A percentile compares a stretch with the other conserved stretches of the same genome.
These are phyloP conservation scores for Aspergillus kassunensis DNA, from an alignment of 495 filamentous ascomycete species.

Conservation along the genomic window DNA sequence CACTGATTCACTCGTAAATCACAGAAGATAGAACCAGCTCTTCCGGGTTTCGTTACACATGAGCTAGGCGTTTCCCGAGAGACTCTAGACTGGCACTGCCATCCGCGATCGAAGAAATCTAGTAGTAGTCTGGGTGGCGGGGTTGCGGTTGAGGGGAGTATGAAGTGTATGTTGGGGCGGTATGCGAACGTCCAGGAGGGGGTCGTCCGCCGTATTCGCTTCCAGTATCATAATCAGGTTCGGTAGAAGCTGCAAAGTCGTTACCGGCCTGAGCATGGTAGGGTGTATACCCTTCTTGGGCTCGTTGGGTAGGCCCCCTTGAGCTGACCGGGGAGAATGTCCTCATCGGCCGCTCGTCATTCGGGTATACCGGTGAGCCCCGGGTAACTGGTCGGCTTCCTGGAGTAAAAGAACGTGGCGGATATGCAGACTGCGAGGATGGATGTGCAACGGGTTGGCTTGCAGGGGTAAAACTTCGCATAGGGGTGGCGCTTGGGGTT, in stretches of 20 bases:
- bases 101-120: background rate
- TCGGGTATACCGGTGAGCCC: conserved; percentile 2
- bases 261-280: conserved; percentile 14
- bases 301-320: conserved; percentile 6
- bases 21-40: conserved; percentile 14
- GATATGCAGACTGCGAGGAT: conserved; percentile 9
- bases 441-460: background rate
- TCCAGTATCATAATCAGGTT: conserved; percentile 1
- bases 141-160: conserved; percentile 10
- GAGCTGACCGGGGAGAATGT: conserved; percentile 11
- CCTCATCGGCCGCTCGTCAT: conserved; percentile 1
- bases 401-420: conserved; percentile 10
- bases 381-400: background rate
- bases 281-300: conserved; percentile 25
- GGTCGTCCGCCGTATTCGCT: conserved; percentile 6
- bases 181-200: conserved; percentile 4
- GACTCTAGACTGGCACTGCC: background rate
- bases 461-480: conserved; percentile 13
- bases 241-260: background rate
- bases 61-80: background rate
- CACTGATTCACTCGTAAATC: conserved; percentile 10
- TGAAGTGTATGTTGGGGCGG: conserved; percentile 9
- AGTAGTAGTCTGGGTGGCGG: conserved; percentile 11
- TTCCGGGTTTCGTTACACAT: conserved; percentile 11
- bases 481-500: conserved; percentile 9